Conservation (phyloP, 2,329 filamentous ascomycete genomes). For the Fusarium xylarioides region DNA sequence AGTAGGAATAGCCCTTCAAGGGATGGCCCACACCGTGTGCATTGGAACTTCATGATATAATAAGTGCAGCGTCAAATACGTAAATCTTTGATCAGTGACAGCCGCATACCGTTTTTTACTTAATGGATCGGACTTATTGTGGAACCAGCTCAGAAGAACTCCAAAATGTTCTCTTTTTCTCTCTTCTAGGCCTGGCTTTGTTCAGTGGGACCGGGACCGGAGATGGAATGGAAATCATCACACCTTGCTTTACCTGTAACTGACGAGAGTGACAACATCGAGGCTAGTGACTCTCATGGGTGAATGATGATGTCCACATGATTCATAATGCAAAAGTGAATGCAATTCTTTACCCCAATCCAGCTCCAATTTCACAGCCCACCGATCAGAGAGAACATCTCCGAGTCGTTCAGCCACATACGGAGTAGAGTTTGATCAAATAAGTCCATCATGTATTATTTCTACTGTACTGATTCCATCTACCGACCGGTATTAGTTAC, state of each 20-base stretch:
- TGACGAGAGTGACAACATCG: conserved; percentile 4
- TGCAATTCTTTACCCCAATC: conserved; percentile 3
- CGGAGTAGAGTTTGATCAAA: conserved; percentile 6
- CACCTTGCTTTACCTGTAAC: conserved; percentile 10
- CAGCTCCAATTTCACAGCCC: neutral
- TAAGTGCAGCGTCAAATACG: conserved; percentile 26
- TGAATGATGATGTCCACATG: neutral
- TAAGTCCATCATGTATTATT: neutral
- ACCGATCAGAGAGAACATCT: neutral
- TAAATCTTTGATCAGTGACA: conserved; percentile 10
- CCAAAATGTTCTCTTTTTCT: neutral
- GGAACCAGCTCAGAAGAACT: conserved; percentile 10
- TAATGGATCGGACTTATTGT: conserved; percentile 20
- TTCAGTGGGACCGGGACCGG: conserved; percentile 33
- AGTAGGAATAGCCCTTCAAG: conserved; percentile 1
- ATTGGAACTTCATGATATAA: conserved; percentile 4
- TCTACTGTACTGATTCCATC: neutral
- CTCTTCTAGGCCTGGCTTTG: conserved; percentile 23
- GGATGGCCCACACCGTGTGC: conserved; percentile 17
- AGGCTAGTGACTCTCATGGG: conserved; percentile 7
- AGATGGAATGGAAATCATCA: conserved; percentile 12
- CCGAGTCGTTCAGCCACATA: neutral
- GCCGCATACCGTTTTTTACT: conserved; percentile 23
- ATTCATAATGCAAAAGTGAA: conserved; percentile 9
- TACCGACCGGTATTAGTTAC: neutral